Base-by-base conservation (phyloP, 495 filamentous ascomycete species). In the Aspergillus conjunctus region DNA sequence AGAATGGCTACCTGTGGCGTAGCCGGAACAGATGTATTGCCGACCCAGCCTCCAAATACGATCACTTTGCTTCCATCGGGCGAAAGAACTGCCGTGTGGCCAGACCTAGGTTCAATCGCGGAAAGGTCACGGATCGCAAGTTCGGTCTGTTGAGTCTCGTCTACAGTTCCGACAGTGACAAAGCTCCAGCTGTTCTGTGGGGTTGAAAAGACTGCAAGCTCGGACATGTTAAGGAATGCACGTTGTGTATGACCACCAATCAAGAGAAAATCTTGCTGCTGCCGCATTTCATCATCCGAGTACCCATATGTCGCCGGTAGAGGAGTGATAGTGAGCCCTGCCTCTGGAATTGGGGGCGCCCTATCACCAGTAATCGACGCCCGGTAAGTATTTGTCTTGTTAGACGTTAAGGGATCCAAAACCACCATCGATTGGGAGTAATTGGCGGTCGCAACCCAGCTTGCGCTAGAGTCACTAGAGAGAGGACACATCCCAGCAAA, bases 201-300 rank as follows among this genome's bases (percentile, higher is more conserved):
- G 17, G 96, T 77, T 26, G 85, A 91, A 77, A 92, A 97, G 1
- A 98, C 75, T 0, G 93, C 93, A 9, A 93, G 83, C 59, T 91
- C 89, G 33, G 89, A 92, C 89, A 95, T 96, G 69, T 97, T 96
- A 68, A 96, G 85, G 64, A 97, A 97, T 0, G 91, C 93, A 14
- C 77, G 66, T 62, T 85, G 78, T 0, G 92, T 96, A 69, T 97
- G 91, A 0, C 93, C 93, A 12, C 93, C 93, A 43, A 97, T 76
- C 14, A 98, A 74, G 7, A 97, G 85, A 54, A 89, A 93, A 54
- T 86, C 86, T 51, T 87, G 87, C 67, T 91, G 86, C 66, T 88
- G 85, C n/a, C 66, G 85, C 33, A 83, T 69, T 20, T 76, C 75
- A n/a, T 77, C 80, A 6, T 68, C 75, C 4, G 75, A 74, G 30